Evolutionary conservation across 1,284 basidiomycete species (phyloP).

Genomic region (Gomphus sp.): DNA sequence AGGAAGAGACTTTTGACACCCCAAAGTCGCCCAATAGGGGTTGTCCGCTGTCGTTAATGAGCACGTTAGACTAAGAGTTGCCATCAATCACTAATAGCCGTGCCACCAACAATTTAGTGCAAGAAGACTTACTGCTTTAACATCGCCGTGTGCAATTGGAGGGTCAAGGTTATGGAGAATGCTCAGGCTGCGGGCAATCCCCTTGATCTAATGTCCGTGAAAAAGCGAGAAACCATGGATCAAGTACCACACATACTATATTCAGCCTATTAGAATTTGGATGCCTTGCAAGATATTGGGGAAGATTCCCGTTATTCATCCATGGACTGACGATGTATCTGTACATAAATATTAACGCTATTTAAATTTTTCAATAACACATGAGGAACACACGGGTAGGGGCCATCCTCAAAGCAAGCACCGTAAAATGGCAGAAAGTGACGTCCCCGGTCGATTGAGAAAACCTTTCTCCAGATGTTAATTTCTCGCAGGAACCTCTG

Average conservation of each 20-base stretch:
- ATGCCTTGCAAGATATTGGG: constrained; percentile 33
- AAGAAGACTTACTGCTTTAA: constrained; percentile 34
- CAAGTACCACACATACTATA: constrained; percentile 23
- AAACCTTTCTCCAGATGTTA: constrained; percentile 46
- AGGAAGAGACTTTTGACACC: no score
- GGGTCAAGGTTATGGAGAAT: constrained; percentile 41
- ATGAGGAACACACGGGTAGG: constrained; percentile 17
- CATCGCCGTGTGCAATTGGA: constrained; percentile 43
- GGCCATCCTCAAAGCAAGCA: constrained; percentile 41
- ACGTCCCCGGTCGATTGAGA: constrained; percentile 38
- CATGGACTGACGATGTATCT: constrained; percentile 51
- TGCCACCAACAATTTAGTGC: no score
- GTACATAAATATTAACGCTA: not conserved
- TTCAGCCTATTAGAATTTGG: constrained; percentile 27
- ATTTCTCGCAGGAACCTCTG: constrained; percentile 45
- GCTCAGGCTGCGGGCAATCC: constrained; percentile 35
- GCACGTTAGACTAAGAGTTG: no score
- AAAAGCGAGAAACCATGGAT: no score
- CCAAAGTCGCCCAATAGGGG: no score
- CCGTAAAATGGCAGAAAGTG: constrained; percentile 49
- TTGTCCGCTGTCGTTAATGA: no score
- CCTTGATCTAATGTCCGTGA: constrained; percentile 34
- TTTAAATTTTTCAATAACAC: not conserved
- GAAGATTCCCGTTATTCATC: constrained; percentile 40
- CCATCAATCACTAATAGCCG: no score